phyloP scores from a whole-genome alignment of 1,284 basidiomycete genomes.

The Fomitopsis palustris region DNA sequence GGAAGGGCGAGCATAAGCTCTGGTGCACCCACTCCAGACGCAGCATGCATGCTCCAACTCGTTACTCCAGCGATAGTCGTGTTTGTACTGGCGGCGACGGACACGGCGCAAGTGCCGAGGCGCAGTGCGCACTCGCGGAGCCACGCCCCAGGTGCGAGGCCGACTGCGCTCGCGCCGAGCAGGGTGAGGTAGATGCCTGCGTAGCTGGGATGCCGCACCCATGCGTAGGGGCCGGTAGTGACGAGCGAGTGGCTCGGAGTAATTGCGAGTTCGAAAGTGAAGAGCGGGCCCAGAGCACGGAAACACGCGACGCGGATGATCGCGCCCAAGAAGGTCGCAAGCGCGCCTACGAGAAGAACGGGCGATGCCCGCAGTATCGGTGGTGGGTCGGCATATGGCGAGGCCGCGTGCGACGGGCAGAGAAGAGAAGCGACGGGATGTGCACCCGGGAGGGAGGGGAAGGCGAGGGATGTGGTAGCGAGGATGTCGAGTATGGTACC shows the following conservation, averaged over 20 bases:
- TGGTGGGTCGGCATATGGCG: not conserved
- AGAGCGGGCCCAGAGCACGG: conserved; percentile 24
- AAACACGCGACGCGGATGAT: conserved; percentile 24
- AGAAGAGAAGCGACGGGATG: conserved; percentile 12
- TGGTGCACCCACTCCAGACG: conserved; percentile 25
- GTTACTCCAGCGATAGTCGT: conserved; percentile 30
- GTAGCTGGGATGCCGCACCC: conserved; percentile 30
- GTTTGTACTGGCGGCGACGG: not conserved
- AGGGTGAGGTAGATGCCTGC: conserved; percentile 26
- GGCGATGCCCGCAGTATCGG: conserved; percentile 10
- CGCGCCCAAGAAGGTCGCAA: conserved; percentile 14
- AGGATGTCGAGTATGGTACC: conserved; percentile 22
- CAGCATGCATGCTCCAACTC: conserved; percentile 31
- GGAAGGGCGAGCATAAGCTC: not conserved
- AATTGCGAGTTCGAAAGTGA: conserved; percentile 30
- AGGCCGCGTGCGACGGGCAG: conserved; percentile 2
- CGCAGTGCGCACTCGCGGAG: conserved; percentile 22
- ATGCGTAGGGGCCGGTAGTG: conserved; percentile 25
- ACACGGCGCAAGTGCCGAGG: conserved; percentile 3
- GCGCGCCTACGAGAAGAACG: conserved; percentile 18
- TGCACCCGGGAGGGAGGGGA: conserved; percentile 14
- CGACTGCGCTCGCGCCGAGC: conserved; percentile 21
- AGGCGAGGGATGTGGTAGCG: conserved; percentile 18
- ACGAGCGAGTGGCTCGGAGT: conserved; percentile 23
- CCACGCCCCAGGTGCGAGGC: conserved; percentile 23